Evolutionary conservation across 2,329 filamentous ascomycete species (phyloP).

Genomic region (Dothideomycetes sp.): DNA sequence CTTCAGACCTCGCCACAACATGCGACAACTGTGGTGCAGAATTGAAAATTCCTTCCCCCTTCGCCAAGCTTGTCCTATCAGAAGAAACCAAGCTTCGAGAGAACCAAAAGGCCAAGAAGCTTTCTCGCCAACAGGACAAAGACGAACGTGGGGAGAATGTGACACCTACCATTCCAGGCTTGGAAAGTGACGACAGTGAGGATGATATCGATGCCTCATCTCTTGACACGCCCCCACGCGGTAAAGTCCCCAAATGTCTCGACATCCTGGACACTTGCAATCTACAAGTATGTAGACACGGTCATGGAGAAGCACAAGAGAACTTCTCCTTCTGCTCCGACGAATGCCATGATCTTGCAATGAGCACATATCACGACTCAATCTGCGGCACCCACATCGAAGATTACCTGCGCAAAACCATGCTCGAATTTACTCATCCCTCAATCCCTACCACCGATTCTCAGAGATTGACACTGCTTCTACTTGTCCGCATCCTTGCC

Average conservation of each 20-base stretch:
- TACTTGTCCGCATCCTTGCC: constrained; percentile 13
- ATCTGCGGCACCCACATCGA: constrained; percentile 1
- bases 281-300: constrained; percentile 6
- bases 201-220: not conserved
- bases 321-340: constrained; percentile 11
- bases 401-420: constrained; percentile 2
- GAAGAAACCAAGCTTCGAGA: constrained; percentile 4
- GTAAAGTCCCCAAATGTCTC: not conserved
- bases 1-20: not conserved
- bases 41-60: constrained; percentile 1
- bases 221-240: not conserved
- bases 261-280: constrained; percentile 6
- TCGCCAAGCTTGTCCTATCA: not conserved
- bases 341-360: constrained; percentile 9
- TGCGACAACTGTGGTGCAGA: constrained; percentile 3
- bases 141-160: not conserved
- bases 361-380: constrained; percentile 3
- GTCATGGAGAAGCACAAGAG: constrained; percentile 1
- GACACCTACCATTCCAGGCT: not conserved
- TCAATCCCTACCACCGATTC: not conserved
- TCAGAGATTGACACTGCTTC: constrained; percentile 1
- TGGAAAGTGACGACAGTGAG: not conserved
- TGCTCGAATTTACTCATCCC: not conserved
- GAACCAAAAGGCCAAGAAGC: not conserved
- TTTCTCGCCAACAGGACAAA: too few species aligned